Evolutionary conservation across 2,329 filamentous ascomycete genomes (phyloP).

Genomic region (Fusarium tanahbumbuense): DNA sequence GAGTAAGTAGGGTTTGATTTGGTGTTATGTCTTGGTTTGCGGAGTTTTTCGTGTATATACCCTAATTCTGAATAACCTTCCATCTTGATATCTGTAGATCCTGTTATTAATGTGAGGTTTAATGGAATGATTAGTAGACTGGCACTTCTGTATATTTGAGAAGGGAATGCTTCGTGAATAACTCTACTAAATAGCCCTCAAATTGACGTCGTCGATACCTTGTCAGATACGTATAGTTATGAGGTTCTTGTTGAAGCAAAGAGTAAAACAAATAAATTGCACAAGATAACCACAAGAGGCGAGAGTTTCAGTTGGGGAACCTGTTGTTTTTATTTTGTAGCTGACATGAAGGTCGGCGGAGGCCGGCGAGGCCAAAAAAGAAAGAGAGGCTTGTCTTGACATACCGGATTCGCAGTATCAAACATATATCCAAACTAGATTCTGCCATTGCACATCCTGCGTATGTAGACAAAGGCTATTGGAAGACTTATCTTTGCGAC

Average conservation of each 20-base stretch:
- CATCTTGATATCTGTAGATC: neutral
- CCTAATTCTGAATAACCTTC: neutral
- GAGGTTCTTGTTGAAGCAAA: neutral
- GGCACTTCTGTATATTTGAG: neutral
- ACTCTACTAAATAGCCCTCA: neutral
- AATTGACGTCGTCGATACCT: neutral
- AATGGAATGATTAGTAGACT: neutral
- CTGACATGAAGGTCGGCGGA: neutral
- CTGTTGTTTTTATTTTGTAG: neutral
- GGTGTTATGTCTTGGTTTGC: neutral
- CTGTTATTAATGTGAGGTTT: neutral
- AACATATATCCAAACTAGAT: neutral
- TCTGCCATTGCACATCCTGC: neutral
- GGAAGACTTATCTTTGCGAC: neutral
- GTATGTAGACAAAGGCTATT: neutral
- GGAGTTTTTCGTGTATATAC: neutral
- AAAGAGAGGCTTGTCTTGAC: neutral
- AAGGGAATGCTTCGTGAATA: neutral
- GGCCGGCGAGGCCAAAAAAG: neutral
- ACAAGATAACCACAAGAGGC: neutral
- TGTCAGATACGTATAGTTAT: neutral
- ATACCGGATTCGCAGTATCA: neutral
- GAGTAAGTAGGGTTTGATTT: neutral
- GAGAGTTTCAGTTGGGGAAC: fast-evolving
- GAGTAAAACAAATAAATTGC: neutral